These are phyloP conservation scores for Pogostemon cablin DNA, from an alignment of 257 asterid species.

Conservation along the genomic window DNA sequence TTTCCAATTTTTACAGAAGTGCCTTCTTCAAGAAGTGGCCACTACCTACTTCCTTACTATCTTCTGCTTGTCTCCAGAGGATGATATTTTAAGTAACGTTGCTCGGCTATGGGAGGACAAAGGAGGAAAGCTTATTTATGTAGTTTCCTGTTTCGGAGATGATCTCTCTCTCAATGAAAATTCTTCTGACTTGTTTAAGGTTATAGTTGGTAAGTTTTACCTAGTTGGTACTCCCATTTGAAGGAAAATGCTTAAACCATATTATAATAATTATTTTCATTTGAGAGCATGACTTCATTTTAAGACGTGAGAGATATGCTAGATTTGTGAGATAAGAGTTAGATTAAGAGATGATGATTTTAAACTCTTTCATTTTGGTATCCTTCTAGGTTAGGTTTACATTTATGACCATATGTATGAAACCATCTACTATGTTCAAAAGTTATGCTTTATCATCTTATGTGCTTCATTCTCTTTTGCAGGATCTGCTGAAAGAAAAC, in stretches of 20 bases:
- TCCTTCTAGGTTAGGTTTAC: constrained; percentile 16
- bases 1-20: constrained; percentile 47
- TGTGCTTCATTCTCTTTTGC: constrained; percentile 36
- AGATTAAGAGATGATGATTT: constrained; percentile 25
- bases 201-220: constrained; percentile 61
- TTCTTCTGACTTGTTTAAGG: constrained; percentile 57
- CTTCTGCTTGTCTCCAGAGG: constrained; percentile 49
- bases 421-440: constrained; percentile 5
- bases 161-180: constrained; percentile 38
- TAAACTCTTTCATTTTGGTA: constrained; percentile 17
- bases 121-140: constrained; percentile 52
- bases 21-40: constrained; percentile 61
- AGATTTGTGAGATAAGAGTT: background rate
- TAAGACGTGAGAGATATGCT: background rate
- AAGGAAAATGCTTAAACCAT: constrained; percentile 3
- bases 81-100: constrained; percentile 50
- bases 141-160: constrained; percentile 51
- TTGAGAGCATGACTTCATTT: constrained; percentile 29
- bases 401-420: background rate
- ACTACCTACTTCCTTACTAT: constrained; percentile 45
- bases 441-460: constrained; percentile 33
- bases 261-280: background rate
- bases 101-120: constrained; percentile 51
- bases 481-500: constrained; percentile 49
- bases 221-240: constrained; percentile 20